These are phyloP conservation scores for Tremellales sp. DNA, from an alignment of 1,284 basidiomycete genomes.

Conservation along the genomic window DNA sequence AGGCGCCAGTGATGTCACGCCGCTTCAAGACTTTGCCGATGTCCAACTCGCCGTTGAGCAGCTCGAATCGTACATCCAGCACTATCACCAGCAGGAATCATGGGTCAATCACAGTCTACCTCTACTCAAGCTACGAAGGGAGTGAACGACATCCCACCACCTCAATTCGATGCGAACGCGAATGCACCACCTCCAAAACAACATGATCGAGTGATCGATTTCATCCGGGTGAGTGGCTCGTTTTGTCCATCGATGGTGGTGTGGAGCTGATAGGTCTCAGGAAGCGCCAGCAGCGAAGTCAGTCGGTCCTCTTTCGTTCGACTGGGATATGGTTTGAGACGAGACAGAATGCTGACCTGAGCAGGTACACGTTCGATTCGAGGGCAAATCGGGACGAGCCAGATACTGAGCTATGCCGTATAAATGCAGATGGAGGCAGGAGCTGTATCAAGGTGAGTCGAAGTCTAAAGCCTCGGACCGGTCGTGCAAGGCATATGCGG, in stretches of 20 bases:
- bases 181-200: slow-evolving; percentile 36
- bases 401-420: slow-evolving; percentile 62
- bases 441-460: slow-evolving; percentile 63
- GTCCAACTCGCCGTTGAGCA: no score
- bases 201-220: slow-evolving; percentile 36
- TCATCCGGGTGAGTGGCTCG: slow-evolving; percentile 40
- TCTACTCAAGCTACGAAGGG: slow-evolving; percentile 13
- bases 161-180: slow-evolving; percentile 28
- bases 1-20: no score
- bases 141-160: slow-evolving; percentile 36
- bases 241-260: no score
- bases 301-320: no score
- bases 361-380: slow-evolving; percentile 41
- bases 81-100: background rate
- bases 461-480: background rate
- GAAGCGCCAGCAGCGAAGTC: slow-evolving; percentile 28
- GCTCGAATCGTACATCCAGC: background rate
- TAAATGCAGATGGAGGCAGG: slow-evolving; percentile 48
- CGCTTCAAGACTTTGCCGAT: no score
- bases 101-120: background rate
- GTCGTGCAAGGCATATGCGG: no score
- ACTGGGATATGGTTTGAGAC: no score
- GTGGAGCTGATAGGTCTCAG: slow-evolving; percentile 11
- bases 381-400: slow-evolving; percentile 52
- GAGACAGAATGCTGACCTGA: slow-evolving; percentile 39